Evolutionary conservation across 495 filamentous ascomycete species (phyloP).

Genomic region (Penicillium diatomitis): DNA sequence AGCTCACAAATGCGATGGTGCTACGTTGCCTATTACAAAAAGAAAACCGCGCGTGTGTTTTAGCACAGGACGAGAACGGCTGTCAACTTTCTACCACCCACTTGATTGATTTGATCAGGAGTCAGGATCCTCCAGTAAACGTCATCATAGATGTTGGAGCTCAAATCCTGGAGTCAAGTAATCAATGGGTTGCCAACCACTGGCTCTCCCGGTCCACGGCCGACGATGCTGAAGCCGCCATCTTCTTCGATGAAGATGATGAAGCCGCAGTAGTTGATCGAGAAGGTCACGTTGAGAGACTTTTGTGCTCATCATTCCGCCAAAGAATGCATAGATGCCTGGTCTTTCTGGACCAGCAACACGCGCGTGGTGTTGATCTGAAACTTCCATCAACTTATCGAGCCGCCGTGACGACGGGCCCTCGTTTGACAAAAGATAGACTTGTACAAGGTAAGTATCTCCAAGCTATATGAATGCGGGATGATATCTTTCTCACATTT

Average conservation of each 20-base stretch:
- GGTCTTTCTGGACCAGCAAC: conserved; percentile 62
- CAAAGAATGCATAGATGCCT: conserved; percentile 19
- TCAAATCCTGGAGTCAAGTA: conserved; percentile 34
- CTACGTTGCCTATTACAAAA: conserved; percentile 41
- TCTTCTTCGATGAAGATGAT: conserved; percentile 47
- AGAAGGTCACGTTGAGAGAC: conserved; percentile 36
- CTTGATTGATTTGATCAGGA: conserved; percentile 31
- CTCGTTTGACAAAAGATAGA: conserved; percentile 54
- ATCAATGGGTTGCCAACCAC: conserved; percentile 38
- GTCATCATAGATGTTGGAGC: conserved; percentile 63
- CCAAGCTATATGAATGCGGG: not conserved
- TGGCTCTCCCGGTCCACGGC: conserved; percentile 27
- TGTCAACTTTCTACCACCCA: conserved; percentile 16
- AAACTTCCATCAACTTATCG: conserved; percentile 38
- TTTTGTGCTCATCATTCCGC: conserved; percentile 49
- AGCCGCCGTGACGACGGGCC: conserved; percentile 23
- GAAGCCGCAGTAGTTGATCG: conserved; percentile 40
- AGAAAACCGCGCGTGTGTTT: conserved; percentile 38
- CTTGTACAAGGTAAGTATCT: conserved; percentile 54
- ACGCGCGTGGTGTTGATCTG: conserved; percentile 64
- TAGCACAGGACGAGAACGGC: conserved; percentile 1
- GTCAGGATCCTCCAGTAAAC: conserved; percentile 25
- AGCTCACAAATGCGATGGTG: conserved; percentile 29
- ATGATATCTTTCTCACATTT: not conserved
- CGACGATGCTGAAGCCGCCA: conserved; percentile 33